phyloP scores from a whole-genome alignment of 257 asterid species.

The Solanum arcanum region DNA sequence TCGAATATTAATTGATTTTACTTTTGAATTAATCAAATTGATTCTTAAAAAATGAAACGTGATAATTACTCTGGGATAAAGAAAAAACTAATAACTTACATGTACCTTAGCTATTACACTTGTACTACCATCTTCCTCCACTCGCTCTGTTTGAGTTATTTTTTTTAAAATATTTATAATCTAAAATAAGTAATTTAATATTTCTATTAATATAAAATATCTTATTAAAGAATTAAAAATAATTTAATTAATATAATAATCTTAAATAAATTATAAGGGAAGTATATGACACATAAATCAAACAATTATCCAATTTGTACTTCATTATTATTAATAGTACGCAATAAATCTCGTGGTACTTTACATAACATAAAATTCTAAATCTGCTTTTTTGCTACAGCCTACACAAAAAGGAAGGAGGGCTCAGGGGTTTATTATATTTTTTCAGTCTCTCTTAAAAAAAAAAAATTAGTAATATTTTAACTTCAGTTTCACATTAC shows the following conservation, averaged over 20 bases:
- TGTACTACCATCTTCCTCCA: background rate
- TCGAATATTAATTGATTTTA: no score
- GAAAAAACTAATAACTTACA: background rate
- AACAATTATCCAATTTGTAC: background rate
- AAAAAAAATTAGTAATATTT: no score
- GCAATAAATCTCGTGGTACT: background rate
- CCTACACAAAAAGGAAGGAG: background rate
- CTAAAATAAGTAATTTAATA: no score
- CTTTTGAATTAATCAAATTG: no score
- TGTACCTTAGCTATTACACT: background rate
- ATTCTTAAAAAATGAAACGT: no score
- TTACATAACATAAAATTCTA: background rate
- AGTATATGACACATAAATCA: background rate
- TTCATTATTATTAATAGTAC: no score
- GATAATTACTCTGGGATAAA: background rate
- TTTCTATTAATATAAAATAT: no score
- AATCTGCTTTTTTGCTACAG: background rate
- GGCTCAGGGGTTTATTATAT: background rate
- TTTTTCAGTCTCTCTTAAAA: no score
- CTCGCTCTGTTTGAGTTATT: background rate
- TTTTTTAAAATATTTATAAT: no score
- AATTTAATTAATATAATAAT: no score
- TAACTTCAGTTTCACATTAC: accelerated
- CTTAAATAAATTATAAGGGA: background rate
- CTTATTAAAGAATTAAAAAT: no score